Conservation (phyloP, 345 rosid genomes). For the Bruguiera sexangula region DNA sequence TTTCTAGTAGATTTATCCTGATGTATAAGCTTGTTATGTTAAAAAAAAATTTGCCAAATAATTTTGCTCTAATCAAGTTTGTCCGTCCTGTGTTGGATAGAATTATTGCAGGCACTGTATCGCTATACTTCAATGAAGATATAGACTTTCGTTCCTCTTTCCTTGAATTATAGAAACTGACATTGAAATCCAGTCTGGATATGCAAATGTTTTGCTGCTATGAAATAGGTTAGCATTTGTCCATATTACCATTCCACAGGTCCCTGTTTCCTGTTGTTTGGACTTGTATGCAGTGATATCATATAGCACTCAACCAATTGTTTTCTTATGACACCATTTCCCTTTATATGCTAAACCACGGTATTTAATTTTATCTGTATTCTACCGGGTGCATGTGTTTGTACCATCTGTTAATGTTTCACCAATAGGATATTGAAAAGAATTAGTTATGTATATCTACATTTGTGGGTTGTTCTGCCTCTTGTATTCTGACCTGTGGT, state of each 20-base stretch:
- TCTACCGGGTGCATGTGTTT: no score
- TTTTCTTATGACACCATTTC: no score
- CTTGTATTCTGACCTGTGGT: no score
- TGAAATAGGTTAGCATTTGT: slow-evolving; percentile 17
- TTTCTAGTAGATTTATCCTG: neutral
- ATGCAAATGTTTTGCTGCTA: slow-evolving; percentile 8
- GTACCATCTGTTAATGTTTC: no score
- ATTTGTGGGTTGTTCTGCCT: no score
- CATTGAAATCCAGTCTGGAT: slow-evolving; percentile 15
- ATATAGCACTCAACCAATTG: neutral
- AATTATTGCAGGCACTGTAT: slow-evolving; percentile 35
- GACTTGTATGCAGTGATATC: neutral
- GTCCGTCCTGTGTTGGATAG: slow-evolving; percentile 41
- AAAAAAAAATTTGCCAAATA: no score
- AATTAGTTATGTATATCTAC: no score
- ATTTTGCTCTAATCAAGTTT: slow-evolving; percentile 24
- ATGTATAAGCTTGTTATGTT: neutral
- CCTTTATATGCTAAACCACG: neutral
- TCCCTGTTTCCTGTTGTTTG: slow-evolving; percentile 8
- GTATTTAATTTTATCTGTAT: neutral
- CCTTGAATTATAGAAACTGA: slow-evolving; percentile 37
- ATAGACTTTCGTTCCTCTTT: slow-evolving; percentile 43
- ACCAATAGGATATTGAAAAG: no score
- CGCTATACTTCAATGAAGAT: slow-evolving; percentile 27
- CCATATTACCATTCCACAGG: slow-evolving; percentile 4